Evolutionary conservation across 768 basidiomycete genomes (phyloP), one percentile per base, ranked within the genome.

Genomic region (Astraeus odoratus): DNA sequence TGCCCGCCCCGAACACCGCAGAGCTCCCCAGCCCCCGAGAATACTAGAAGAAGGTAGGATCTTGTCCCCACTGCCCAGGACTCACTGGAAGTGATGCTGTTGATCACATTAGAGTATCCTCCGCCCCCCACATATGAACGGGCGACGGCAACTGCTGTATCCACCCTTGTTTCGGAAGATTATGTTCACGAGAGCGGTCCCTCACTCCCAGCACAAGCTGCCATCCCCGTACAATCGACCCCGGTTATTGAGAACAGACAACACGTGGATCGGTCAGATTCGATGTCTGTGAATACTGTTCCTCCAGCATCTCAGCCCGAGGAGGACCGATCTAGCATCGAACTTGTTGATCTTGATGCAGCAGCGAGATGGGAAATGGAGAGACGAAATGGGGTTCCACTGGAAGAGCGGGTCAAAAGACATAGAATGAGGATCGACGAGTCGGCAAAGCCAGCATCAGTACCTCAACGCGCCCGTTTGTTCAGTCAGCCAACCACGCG

Each of bases 41-140:
- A 63, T 59, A 49, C 51, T 43, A 16, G 55, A 64, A 36, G 67
- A 63, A 48, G 64, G 67, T 68, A 30, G 42, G 49, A 44, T 27
- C 40, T 27, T 38, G 40, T 40, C 31, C 39, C 41, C 35, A n/a
- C 8, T 33, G 44, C 19, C 23, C 35, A 16, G n/a, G 26, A 33
- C 16, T 42, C 26, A 35, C 44, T 51, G 18, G 39, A 29, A 26
- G 57, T 55, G 56, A 51, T 31, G 48, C 23, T 37, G 50, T 23
- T 65, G 70, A 38, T 76, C 25, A 20, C 26, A 18, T 20, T 10
- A 59, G 75, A 85, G 57, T 83, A 83, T 56, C 83, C 81, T 6
- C 86, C 86, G 10, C 86, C 86, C 22, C 77, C 83, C 10, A 85
- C 86, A 53, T 78, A 79, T 49, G 86, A 88, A 61, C 81, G 81